A percentile compares a stretch with the other conserved stretches of the same genome.
Evolutionary conservation across 305 asterid genomes (phyloP).

Genomic region (Ilex paraguariensis): DNA sequence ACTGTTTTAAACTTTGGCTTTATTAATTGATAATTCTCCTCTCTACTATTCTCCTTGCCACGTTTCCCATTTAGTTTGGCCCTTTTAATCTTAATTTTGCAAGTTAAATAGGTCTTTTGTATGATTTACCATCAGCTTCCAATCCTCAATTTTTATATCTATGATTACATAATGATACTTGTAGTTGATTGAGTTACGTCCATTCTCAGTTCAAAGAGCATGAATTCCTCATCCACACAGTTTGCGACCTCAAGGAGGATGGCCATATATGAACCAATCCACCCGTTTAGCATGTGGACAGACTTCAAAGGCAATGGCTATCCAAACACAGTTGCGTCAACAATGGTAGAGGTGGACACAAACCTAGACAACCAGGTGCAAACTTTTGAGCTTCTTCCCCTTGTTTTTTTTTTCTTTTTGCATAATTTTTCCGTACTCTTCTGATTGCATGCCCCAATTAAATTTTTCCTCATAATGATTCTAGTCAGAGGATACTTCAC

Average conservation of each 20-base stretch:
- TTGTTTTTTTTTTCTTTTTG: constrained; percentile 4
- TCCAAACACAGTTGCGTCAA: constrained; percentile 39
- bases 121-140: neutral
- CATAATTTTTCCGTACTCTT: constrained; percentile 6
- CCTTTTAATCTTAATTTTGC: too few species aligned
- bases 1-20: too few species aligned
- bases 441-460: constrained; percentile 9
- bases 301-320: constrained; percentile 59
- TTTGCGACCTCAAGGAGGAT: constrained; percentile 72
- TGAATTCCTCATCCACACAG: constrained; percentile 67
- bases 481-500: constrained; percentile 76
- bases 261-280: constrained; percentile 73
- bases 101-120: constrained; percentile 1
- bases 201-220: constrained; percentile 29
- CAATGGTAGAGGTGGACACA: constrained; percentile 47
- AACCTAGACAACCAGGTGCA: constrained; percentile 58
- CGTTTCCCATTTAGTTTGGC: too few species aligned
- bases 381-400: neutral
- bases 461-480: constrained; percentile 12
- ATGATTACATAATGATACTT: neutral
- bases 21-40: too few species aligned
- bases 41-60: too few species aligned
- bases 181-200: constrained; percentile 14
- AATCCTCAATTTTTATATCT: constrained; percentile 2
- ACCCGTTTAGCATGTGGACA: constrained; percentile 71